Conservation (phyloP, 805 yeast genomes). For the Komagataella kurtzmanii region DNA sequence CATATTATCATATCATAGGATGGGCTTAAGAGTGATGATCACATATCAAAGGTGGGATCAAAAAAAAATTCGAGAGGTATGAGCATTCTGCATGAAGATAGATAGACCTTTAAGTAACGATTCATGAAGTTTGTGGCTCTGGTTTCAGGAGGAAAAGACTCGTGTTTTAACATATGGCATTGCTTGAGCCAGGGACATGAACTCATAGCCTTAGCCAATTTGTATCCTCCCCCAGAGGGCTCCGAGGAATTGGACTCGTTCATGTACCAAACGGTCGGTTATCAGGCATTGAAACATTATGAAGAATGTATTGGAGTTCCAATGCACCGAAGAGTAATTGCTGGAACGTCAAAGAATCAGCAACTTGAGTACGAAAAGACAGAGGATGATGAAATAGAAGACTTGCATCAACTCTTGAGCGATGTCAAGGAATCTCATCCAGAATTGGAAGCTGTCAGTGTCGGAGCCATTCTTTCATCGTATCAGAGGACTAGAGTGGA, state of each 20-base stretch:
- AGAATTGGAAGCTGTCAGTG: slow-evolving; percentile 74
- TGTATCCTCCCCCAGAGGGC: slow-evolving; percentile 41
- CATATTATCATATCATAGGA: neutral
- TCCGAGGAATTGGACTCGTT: slow-evolving; percentile 74
- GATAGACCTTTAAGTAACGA: neutral
- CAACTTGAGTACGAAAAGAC: slow-evolving; percentile 59
- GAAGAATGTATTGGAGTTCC: slow-evolving; percentile 69
- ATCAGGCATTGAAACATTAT: slow-evolving; percentile 56
- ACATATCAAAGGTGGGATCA: neutral
- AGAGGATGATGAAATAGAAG: slow-evolving; percentile 77
- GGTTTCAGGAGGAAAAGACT: slow-evolving; percentile 93
- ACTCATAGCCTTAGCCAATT: slow-evolving; percentile 71
- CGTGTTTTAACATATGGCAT: slow-evolving; percentile 80
- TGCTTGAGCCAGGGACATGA: slow-evolving; percentile 82
- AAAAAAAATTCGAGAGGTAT: neutral
- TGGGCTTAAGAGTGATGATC: neutral
- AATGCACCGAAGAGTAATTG: slow-evolving; percentile 53
- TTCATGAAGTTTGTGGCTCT: slow-evolving; percentile 84
- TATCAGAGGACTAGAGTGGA: slow-evolving; percentile 93
- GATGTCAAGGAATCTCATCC: slow-evolving; percentile 43
- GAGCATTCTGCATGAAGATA: neutral
- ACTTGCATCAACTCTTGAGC: slow-evolving; percentile 41
- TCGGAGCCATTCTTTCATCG: slow-evolving; percentile 93
- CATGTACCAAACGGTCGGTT: slow-evolving; percentile 98
- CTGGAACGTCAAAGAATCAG: slow-evolving; percentile 50